A percentile compares a stretch with the other conserved stretches of the same genome.
phyloP scores from a whole-genome alignment of 805 yeast genomes.

The Candida vartiovaarae region DNA sequence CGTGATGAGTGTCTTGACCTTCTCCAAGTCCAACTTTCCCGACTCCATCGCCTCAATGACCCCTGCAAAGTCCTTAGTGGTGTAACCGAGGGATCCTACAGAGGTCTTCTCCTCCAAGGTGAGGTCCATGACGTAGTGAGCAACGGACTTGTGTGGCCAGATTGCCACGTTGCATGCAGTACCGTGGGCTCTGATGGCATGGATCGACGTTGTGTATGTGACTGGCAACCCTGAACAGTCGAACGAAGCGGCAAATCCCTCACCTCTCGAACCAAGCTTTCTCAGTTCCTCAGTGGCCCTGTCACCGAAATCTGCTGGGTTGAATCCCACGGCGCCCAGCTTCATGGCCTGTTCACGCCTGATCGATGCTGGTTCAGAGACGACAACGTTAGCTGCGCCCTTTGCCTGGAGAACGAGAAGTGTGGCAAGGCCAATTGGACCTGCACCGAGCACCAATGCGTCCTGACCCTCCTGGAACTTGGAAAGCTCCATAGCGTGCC shows the following conservation, averaged over 20 bases:
- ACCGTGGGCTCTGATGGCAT: slow-evolving; percentile 35
- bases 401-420: slow-evolving; percentile 47
- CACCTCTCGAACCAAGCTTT: slow-evolving; percentile 30
- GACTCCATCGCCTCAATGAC: slow-evolving; percentile 34
- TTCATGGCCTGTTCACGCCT: slow-evolving; percentile 52
- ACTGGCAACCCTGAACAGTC: slow-evolving; percentile 48
- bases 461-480: slow-evolving; percentile 36
- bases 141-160: slow-evolving; percentile 41
- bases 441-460: slow-evolving; percentile 51
- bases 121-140: slow-evolving; percentile 38
- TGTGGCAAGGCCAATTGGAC: slow-evolving; percentile 57
- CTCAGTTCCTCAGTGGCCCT: slow-evolving; percentile 27
- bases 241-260: slow-evolving; percentile 44
- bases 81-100: slow-evolving; percentile 41
- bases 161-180: slow-evolving; percentile 41
- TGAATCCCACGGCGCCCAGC: slow-evolving; percentile 38
- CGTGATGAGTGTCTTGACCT: slow-evolving; percentile 32
- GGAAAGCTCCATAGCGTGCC: slow-evolving; percentile 50
- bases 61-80: slow-evolving; percentile 35
- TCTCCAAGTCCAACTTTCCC: slow-evolving; percentile 29
- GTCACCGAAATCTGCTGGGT: slow-evolving; percentile 31
- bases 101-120: slow-evolving; percentile 36
- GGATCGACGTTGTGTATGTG: slow-evolving; percentile 36
- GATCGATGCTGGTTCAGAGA: slow-evolving; percentile 52
- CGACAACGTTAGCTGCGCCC: slow-evolving; percentile 43